Evolutionary conservation across 192 early-diverging fungal genomes (phyloP).

Genomic region (Coemansia sp.): DNA sequence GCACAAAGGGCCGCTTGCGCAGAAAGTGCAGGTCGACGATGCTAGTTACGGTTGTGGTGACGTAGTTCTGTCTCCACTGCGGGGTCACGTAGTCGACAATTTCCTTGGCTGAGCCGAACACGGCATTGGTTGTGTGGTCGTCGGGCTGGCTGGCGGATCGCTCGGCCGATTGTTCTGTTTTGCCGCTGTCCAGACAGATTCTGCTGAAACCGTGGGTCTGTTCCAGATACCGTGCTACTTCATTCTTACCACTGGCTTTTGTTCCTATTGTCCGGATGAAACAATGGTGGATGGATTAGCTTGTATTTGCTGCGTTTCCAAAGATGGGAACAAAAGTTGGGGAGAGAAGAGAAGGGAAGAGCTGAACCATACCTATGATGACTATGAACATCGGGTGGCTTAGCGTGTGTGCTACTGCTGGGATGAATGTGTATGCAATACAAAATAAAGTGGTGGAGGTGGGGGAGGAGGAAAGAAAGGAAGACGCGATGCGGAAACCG

Average conservation of each 20-base stretch:
- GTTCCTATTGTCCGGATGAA: slow-evolving; percentile 28
- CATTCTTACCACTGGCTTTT: slow-evolving; percentile 50
- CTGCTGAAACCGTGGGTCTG: slow-evolving; percentile 18
- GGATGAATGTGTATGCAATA: too few species aligned
- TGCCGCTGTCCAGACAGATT: slow-evolving; percentile 7
- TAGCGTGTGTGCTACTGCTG: neutral
- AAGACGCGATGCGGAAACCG: neutral
- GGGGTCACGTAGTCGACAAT: slow-evolving; percentile 69
- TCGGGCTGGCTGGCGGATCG: neutral
- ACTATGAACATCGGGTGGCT: slow-evolving; percentile 42
- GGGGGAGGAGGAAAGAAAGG: neutral
- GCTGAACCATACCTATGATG: slow-evolving; percentile 43
- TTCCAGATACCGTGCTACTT: slow-evolving; percentile 34
- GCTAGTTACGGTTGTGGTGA: slow-evolving; percentile 64
- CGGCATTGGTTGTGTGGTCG: neutral
- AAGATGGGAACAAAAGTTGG: too few species aligned
- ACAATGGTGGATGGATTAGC: too few species aligned
- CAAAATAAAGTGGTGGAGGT: neutral
- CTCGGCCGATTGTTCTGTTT: neutral
- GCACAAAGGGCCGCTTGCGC: slow-evolving; percentile 71
- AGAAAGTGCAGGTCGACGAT: slow-evolving; percentile 61
- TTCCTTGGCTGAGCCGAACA: slow-evolving; percentile 61
- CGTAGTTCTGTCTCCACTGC: slow-evolving; percentile 73
- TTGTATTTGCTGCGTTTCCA: too few species aligned
- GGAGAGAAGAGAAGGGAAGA: neutral